phyloP scores from a whole-genome alignment of 2,329 filamentous ascomycete species.

The Colletotrichum sp. region DNA sequence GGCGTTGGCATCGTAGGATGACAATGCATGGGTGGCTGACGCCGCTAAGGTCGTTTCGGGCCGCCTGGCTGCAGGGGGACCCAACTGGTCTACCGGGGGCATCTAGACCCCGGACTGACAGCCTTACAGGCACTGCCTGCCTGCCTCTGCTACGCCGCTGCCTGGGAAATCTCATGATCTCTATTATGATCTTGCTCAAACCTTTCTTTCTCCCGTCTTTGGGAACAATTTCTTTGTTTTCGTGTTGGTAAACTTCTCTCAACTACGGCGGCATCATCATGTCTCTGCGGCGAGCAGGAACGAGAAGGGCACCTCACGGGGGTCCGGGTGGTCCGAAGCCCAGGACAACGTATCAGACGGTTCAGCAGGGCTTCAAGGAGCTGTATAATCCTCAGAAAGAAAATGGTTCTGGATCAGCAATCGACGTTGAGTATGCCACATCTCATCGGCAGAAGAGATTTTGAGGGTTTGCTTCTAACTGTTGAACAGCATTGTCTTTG shows the following conservation, averaged over 20 bases:
- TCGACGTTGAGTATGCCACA: constrained; percentile 40
- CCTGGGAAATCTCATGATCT: background rate
- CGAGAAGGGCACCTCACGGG: constrained; percentile 16
- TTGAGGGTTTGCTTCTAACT: constrained; percentile 8
- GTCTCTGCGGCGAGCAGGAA: constrained; percentile 14
- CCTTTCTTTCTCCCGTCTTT: background rate
- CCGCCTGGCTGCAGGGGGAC: constrained; percentile 13
- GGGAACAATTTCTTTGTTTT: background rate
- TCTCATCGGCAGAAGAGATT: background rate
- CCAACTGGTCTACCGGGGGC: background rate
- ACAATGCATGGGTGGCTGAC: constrained; percentile 12
- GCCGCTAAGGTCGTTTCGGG: constrained; percentile 16
- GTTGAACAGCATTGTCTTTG: constrained; percentile 40
- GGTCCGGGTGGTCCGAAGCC: constrained; percentile 18
- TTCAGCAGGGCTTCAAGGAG: constrained; percentile 43
- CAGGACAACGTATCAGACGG: constrained; percentile 39
- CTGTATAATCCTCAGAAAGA: constrained; percentile 36
- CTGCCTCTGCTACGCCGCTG: background rate
- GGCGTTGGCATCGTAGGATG: constrained; percentile 11
- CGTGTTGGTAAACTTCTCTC: background rate
- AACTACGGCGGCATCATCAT: background rate
- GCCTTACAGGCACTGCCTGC: background rate
- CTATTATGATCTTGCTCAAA: constrained; percentile 4
- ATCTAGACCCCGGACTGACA: background rate
- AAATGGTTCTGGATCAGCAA: constrained; percentile 23